A percentile compares a stretch with the other conserved stretches of the same genome.
Evolutionary conservation across 345 rosid species (phyloP).

Genomic region (Passiflora organensis): DNA sequence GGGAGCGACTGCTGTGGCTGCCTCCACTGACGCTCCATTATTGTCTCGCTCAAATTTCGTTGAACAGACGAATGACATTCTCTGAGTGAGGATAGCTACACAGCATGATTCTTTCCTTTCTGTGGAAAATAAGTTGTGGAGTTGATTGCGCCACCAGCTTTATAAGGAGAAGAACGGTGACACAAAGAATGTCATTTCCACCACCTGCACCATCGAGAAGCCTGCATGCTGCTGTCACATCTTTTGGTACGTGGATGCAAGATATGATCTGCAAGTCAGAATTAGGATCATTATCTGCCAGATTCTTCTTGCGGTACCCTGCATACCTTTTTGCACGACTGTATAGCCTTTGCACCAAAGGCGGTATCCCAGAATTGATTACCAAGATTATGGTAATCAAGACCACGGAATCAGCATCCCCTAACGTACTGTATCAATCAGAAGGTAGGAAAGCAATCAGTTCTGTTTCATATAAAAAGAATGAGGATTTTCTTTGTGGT

Average conservation of each 20-base stretch:
- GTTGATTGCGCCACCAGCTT: conserved; percentile 17
- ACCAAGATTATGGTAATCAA: not conserved
- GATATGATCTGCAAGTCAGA: conserved; percentile 26
- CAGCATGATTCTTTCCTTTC: conserved; percentile 1
- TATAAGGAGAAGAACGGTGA: conserved; percentile 27
- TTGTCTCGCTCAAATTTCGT: conserved; percentile 16
- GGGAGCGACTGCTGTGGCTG: conserved; percentile 27
- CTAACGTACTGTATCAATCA: too few species aligned
- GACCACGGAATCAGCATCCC: not conserved
- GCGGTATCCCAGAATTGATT: not conserved
- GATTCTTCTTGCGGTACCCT: conserved; percentile 23
- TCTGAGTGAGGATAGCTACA: conserved; percentile 10
- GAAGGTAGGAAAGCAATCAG: too few species aligned
- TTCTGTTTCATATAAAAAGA: too few species aligned
- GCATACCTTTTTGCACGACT: conserved; percentile 26
- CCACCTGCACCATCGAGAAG: conserved; percentile 15
- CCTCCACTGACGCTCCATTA: conserved; percentile 5
- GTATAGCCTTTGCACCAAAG: conserved; percentile 12
- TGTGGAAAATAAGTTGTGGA: conserved; percentile 32
- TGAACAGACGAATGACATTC: conserved; percentile 23
- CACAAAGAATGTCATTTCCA: conserved; percentile 12
- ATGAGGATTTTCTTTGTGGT: not conserved
- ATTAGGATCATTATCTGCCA: not conserved
- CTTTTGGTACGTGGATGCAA: conserved; percentile 37
- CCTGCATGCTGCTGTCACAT: conserved; percentile 28